Conservation (phyloP, 768 basidiomycete genomes). For the Kwoniella europaea region DNA sequence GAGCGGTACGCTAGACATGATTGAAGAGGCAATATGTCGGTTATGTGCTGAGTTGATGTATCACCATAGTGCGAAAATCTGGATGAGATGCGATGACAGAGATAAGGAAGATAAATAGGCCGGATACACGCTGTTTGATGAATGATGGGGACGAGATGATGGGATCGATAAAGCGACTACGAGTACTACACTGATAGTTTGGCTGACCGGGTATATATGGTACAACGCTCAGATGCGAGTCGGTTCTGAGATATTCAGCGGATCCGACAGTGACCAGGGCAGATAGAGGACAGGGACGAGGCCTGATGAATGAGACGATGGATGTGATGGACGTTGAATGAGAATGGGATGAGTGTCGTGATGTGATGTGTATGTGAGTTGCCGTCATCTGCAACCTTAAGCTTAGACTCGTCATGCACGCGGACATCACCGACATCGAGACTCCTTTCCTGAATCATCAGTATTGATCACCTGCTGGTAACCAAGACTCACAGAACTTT, state of each 20-base stretch:
- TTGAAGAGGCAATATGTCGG: not conserved
- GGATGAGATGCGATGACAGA: not conserved
- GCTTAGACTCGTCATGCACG: not conserved
- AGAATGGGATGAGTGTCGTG: not conserved
- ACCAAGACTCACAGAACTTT: too few species aligned
- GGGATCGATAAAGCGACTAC: not conserved
- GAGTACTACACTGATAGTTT: too few species aligned
- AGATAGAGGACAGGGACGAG: not conserved
- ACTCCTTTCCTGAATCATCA: not conserved
- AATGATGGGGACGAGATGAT: not conserved
- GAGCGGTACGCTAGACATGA: slow-evolving; percentile 5
- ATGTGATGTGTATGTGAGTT: not conserved
- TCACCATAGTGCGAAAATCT: not conserved
- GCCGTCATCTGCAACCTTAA: not conserved
- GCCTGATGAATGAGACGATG: not conserved
- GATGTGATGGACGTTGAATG: not conserved
- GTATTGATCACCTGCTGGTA: not conserved
- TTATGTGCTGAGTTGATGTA: not conserved
- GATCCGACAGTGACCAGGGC: not conserved
- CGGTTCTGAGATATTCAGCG: not conserved
- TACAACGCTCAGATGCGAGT: not conserved
- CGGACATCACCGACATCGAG: not conserved
- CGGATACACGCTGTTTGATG: not conserved
- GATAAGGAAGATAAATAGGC: not conserved
- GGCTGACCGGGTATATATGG: not conserved